Evolutionary conservation across 148 eudicot genomes (phyloP).

Genomic region (Mesembryanthemum crystallinum): DNA sequence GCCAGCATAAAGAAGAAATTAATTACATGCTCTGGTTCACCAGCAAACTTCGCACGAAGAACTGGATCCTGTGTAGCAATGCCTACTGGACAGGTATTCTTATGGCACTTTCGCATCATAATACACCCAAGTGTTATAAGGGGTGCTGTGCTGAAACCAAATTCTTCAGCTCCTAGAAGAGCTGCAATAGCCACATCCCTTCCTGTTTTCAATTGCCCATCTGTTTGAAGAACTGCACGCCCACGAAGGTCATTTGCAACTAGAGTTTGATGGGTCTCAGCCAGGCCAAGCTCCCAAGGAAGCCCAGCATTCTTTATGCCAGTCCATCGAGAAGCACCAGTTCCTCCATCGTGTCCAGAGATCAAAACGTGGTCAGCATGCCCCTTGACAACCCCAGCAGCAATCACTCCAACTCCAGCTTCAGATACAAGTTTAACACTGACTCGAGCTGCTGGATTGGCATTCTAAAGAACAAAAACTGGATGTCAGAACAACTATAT

Average conservation of each 20-base stretch:
- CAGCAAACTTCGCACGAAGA: slow-evolving; percentile 90
- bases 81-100: slow-evolving; percentile 97
- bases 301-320: slow-evolving; percentile 99
- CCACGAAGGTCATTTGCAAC: slow-evolving; percentile 99
- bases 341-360: slow-evolving; percentile 99
- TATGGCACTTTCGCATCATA: slow-evolving; percentile 99
- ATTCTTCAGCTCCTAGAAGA: slow-evolving; percentile 98
- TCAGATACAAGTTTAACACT: slow-evolving; percentile 97
- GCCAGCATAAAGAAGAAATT: slow-evolving; percentile 99
- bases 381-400: slow-evolving; percentile 96
- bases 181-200: slow-evolving; percentile 97
- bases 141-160: slow-evolving; percentile 98
- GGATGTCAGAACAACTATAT: slow-evolving; percentile 11
- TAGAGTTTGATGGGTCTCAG: slow-evolving; percentile 97
- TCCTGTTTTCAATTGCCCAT: slow-evolving; percentile 96
- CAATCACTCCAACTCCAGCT: slow-evolving; percentile 99
- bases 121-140: slow-evolving; percentile 96
- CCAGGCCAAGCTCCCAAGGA: slow-evolving; percentile 99
- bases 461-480: slow-evolving; percentile 49
- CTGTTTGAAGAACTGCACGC: slow-evolving; percentile 85
- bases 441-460: slow-evolving; percentile 90
- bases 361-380: slow-evolving; percentile 96
- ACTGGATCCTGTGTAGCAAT: slow-evolving; percentile 99
- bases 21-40: slow-evolving; percentile 97
- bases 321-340: slow-evolving; percentile 99